Base-by-base conservation (phyloP, 805 yeast species). In the Ogataea degrootiae region DNA sequence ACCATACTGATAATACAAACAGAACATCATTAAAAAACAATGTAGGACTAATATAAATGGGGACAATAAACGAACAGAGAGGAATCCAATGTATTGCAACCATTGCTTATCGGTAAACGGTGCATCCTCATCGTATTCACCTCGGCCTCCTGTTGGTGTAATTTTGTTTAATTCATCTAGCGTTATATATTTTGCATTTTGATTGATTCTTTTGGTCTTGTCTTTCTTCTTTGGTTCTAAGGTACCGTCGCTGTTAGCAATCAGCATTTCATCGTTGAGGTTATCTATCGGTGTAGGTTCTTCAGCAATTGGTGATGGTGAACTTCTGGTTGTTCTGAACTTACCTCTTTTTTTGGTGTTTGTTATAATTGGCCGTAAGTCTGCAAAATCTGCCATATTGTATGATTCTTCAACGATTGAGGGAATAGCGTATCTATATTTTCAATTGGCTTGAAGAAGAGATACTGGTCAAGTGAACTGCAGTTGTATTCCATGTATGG, bases 31-130 rank as follows among this genome's bases (percentile, higher is more conserved):
- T 1, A 41, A 17, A 4, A 54, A 16, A 31, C 62, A 58, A 42
- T 65, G 69, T 2, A 48, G 7, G 8, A 65, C 43, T 9, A 66
- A 52, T 11, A 65, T 22, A 2, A 60, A 16, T 15, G 69, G 70
- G 3, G 63, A 50, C 2, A 52, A 31, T 2, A 65, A 42, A 29
- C 70, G 44, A 17, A 66, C 49, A 2, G 46, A 37, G 2, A 59
- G 42, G 41, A 57, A 66, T 3, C 69, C 69, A 45, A 65, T 48
- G 33, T 60, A 33, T 14, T 42, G 35, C 17, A 29, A 45, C 67
- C 68, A 65, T 12, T 48, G 42, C 6, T 26, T 33, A 33, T 58
- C 53, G 37, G 51, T 49, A 16, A 50, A 43, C 19, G 47, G 49
- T 31, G 51, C 56, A 19, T 41, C 49, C 22, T 46, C 44, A 16